Evolutionary conservation across 108 stramenopile genomes (phyloP), one percentile per base, ranked within the genome.

Genomic region (Cyclostephanos tholiformis): DNA sequence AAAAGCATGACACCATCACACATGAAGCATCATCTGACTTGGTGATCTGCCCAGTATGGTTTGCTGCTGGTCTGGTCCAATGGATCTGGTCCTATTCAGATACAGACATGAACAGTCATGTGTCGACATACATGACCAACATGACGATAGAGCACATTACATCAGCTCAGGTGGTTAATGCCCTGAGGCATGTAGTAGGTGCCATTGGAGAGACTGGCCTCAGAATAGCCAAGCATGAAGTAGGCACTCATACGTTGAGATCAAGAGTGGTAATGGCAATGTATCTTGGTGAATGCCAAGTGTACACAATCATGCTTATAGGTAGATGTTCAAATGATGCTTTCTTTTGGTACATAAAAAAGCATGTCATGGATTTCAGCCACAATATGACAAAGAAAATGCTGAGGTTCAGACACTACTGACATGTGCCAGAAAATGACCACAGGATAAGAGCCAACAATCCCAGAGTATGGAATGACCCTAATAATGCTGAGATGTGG

Each of bases 191-290:
- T 3, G 55, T 25, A 23, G 20, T 56, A 6, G 55, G 12, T 25
- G n/a, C 55, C 22, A 56, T 56, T 23, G 55, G 55, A 12, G 55
- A 56, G 23, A 2, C n/a, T 2, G 2, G 11, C 23, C 55, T 56
- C 2, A 13, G 55, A 12, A 56, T 56, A 20, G 11, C 20, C 23
- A 23, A 19, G 22, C 11, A 56, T 12, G 55, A 56, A 23, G 23
- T 56, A 2, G 55, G 55, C 55, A 56, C 55, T 12, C 55, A 56
- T 25, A 11, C 55, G 2, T 25, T 56, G 23, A 19, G 55, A 56
- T 56, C 55, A 23, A 13, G 55, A 25, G 55, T 13, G 2, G 55
- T 13, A 23, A 56, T 56, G 55, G 55, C 55, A 23, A 56, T 56
- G 23, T 56, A 56, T 5, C 23, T 56, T 1, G 55, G 55, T 6